Conservation (phyloP, 2,329 filamentous ascomycete genomes). For the Diaporthe vaccinii region DNA sequence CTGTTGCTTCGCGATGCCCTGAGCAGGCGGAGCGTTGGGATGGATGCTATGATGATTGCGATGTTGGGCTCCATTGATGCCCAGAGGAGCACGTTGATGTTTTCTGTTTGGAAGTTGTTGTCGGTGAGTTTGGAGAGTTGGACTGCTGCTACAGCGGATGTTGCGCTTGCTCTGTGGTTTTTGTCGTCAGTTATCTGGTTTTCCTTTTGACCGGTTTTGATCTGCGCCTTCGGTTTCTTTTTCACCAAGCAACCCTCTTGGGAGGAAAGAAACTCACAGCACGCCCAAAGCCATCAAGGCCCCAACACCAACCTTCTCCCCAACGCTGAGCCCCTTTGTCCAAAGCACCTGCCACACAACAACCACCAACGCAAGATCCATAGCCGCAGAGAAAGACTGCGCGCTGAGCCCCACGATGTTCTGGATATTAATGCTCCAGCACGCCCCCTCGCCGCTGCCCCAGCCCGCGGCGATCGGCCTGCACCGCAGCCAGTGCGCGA, state of each 20-base stretch:
- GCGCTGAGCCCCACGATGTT: slow-evolving; percentile 13
- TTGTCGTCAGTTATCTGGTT: background rate
- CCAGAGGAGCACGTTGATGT: slow-evolving; percentile 30
- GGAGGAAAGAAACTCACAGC: slow-evolving; percentile 5
- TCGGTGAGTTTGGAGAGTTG: slow-evolving; percentile 29
- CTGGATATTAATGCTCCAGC: slow-evolving; percentile 3
- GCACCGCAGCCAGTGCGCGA: slow-evolving; percentile 37
- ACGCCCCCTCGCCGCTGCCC: background rate
- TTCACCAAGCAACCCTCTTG: fast-evolving
- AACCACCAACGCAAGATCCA: slow-evolving; percentile 25
- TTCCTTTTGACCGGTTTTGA: background rate
- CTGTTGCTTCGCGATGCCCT: background rate
- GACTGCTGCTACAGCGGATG: slow-evolving; percentile 17
- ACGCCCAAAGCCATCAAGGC: slow-evolving; percentile 22
- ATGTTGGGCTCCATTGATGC: slow-evolving; percentile 31
- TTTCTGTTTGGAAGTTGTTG: slow-evolving; percentile 20
- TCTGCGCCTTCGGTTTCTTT: background rate
- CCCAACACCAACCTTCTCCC: slow-evolving; percentile 27
- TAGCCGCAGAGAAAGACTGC: slow-evolving; percentile 29
- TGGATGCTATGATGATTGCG: slow-evolving; percentile 15
- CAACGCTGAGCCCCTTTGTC: slow-evolving; percentile 21
- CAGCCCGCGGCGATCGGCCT: slow-evolving; percentile 22
- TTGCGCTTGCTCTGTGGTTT: slow-evolving; percentile 8
- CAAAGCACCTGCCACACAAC: slow-evolving; percentile 28
- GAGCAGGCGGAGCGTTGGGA: slow-evolving; percentile 34